Base-by-base conservation (phyloP, 306 rosid genomes). In the Ceratonia siliqua region DNA sequence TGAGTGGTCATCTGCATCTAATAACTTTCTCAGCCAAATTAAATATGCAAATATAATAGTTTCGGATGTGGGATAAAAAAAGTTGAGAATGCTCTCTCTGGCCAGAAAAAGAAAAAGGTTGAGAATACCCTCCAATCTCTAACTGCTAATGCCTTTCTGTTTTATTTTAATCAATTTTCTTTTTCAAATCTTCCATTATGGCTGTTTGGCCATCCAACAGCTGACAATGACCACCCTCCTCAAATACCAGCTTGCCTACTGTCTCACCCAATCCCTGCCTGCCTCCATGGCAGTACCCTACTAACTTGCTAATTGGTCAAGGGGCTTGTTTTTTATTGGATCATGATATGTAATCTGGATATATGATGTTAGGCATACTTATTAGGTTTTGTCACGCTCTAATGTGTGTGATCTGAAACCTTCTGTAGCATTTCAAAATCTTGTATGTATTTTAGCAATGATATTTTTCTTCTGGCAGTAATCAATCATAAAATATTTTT, bases 361-460 rank as follows among this genome's bases (percentile, higher is more conserved):
- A 65, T 67, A 42, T 63, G 42, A 53, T 72, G 39, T 49, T 61
- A 35, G 30, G 27, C 10, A 20, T 58, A 54, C 28, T 21, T 18
- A 22, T 7, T 42, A 25, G 48, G 36, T 20, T 62, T 56, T 24
- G 49, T 58, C 48, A 52, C 46, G 5, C 36, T 69, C 39, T 56
- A 36, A 2, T 49, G 32, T 78, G 57, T 50, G 9, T 70, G 66
- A 27, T 48, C 69, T 20, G 33, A 59, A 59, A 62, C 50, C 50
- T 17, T 48, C 18, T 22, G 0, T 30, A 38, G 64, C 65, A 42
- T 55, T 72, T 62, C 33, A 38, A 27, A 20, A 42, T 84, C 17
- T 64, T 46, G 43, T 39, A 42, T 75, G 61, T 48, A 48, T 75
- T 71, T 83, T 39, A 59, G 63, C n/a, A 68, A 41, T 4, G n/a